A percentile compares a stretch with the other conserved stretches of the same genome.
Evolutionary conservation across 1,284 basidiomycete species (phyloP).

Genomic region (Heterobasidion parviporum): DNA sequence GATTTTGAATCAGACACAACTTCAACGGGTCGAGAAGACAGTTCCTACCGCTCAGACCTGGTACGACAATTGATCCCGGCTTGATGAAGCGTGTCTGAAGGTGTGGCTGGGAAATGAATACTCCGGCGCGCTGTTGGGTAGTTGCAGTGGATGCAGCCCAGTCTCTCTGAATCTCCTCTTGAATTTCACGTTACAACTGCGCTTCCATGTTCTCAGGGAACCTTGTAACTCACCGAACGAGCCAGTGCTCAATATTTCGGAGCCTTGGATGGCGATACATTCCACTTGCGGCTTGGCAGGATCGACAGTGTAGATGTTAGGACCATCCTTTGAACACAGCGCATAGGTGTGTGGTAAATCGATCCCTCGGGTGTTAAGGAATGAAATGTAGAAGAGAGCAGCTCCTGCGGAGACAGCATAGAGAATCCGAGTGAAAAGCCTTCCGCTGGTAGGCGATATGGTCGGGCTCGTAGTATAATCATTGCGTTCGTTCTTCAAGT

Average conservation of each 20-base stretch:
- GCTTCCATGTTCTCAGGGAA: background rate
- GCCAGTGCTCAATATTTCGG: conserved; percentile 44
- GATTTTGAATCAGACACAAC: conserved; percentile 3
- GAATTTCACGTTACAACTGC: background rate
- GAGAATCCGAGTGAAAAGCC: background rate
- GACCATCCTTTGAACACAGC: conserved; percentile 45
- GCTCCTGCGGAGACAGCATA: background rate
- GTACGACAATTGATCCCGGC: conserved; percentile 50
- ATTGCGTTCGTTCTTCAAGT: background rate
- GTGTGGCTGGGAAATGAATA: conserved; percentile 9
- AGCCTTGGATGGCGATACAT: conserved; percentile 48
- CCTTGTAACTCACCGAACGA: conserved; percentile 38
- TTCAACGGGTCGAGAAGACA: background rate
- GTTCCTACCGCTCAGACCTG: conserved; percentile 53
- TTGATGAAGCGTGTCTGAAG: conserved; percentile 39
- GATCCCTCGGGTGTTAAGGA: conserved; percentile 1
- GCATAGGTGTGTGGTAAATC: conserved; percentile 34
- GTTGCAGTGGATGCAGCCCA: conserved; percentile 23
- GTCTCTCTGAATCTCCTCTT: conserved; percentile 36
- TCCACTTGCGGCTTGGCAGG: conserved; percentile 36
- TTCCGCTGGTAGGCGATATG: background rate
- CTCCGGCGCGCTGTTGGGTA: conserved; percentile 4
- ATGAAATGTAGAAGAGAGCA: conserved; percentile 1
- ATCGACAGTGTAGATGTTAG: conserved; percentile 57
- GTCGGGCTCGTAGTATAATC: background rate